Base-by-base conservation (phyloP, 495 filamentous ascomycete species). In the Symbiotaphrina buchneri region DNA sequence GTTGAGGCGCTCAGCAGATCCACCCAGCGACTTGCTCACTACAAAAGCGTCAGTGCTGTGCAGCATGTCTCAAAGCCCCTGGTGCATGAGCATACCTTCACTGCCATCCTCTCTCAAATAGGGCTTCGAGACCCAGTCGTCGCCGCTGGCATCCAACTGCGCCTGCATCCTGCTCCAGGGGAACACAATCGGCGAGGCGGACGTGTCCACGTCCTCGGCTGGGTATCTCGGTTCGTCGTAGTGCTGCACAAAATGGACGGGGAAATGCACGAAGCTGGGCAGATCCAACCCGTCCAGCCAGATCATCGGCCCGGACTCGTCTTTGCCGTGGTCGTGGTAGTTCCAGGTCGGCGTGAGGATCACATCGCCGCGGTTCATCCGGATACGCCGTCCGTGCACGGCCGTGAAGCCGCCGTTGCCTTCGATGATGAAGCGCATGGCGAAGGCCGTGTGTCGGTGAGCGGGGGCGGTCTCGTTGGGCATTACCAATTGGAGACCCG, bases 301-400 rank as follows among this genome's bases (percentile, higher is more conserved):
- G 20, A 62, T 54, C 59, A 64, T 62, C 0, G 57, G 57, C 0
- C 55, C 56, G 1, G 45, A 49, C 2, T 54, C 54, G 21, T 61
- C 55, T 11, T 59, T 61, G 0, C 58, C 57, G 34, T 62, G 59
- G 31, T 62, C 59, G 29, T 62, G 57, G 37, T 47, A 61, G 31
- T 56, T 55, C 57, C 59, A 62, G 0, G 45, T 59, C 3, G 57
- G 59, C 0, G 57, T 62, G 0, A 62, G 47, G 27, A 62, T 64
- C 7, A 64, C 56, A 36, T 62, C 59, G 5, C 57, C 56, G 2
- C 46, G 45, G 18, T 53, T 39, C 57, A 64, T 64, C 2, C 37
- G 35, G 22, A 63, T 56, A 8, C 52, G 41, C 10, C 37, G 24
- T 6, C 59, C 59, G n/a, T 64, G 49, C 1, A 62, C 52, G 3